Evolutionary conservation across 1,139 yeast genomes (phyloP).

Genomic region (Hemisphaericaspora xylanilytica): DNA sequence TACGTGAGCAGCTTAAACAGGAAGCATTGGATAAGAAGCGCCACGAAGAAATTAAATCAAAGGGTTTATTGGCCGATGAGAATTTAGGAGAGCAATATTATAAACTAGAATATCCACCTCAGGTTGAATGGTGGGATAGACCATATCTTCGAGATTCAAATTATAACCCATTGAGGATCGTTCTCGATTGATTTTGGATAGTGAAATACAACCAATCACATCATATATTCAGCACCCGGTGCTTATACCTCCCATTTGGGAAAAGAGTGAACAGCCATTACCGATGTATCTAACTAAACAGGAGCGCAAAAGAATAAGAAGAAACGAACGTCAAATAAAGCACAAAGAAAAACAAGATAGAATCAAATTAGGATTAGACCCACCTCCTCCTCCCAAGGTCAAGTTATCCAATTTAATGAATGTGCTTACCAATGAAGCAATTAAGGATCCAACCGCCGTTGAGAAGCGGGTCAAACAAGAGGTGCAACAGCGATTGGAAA

Average conservation of each 20-base stretch:
- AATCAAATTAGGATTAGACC: conserved; percentile 75
- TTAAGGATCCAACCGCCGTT: conserved; percentile 83
- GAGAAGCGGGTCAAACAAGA: conserved; percentile 71
- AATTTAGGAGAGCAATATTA: conserved; percentile 52
- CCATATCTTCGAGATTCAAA: conserved; percentile 37
- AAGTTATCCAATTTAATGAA: conserved; percentile 79
- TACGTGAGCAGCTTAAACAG: conserved; percentile 39
- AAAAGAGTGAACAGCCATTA: conserved; percentile 37
- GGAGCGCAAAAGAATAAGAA: conserved; percentile 73
- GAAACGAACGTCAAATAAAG: conserved; percentile 62
- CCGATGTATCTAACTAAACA: conserved; percentile 68
- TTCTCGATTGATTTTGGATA: conserved; percentile 25
- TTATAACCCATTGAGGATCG: conserved; percentile 24
- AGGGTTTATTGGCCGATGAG: conserved; percentile 50
- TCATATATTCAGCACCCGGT: conserved; percentile 79
- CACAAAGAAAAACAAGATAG: conserved; percentile 75
- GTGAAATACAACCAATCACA: conserved; percentile 52
- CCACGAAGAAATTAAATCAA: conserved; percentile 23
- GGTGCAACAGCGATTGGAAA: conserved; percentile 58
- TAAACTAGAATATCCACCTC: conserved; percentile 50
- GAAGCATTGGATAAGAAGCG: conserved; percentile 28
- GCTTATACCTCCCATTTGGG: conserved; percentile 60
- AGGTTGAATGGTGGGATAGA: conserved; percentile 82
- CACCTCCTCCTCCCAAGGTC: conserved; percentile 89
- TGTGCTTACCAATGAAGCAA: conserved; percentile 83